A percentile compares a stretch with the other conserved stretches of the same genome.
phyloP scores from a whole-genome alignment of 2,329 filamentous ascomycete species.

The Pseudogymnoascus sp. region DNA sequence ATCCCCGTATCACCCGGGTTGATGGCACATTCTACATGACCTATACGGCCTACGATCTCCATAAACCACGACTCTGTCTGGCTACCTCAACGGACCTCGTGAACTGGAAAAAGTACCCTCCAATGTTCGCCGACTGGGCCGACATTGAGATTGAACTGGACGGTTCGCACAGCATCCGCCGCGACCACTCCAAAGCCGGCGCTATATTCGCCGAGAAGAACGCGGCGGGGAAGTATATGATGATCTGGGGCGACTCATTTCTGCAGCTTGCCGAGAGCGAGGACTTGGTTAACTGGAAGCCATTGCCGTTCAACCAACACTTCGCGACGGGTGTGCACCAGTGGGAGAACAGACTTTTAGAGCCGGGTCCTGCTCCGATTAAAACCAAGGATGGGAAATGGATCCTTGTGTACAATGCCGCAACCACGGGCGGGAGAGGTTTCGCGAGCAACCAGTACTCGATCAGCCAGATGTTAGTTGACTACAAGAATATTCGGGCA shows the following conservation, averaged over 20 bases:
- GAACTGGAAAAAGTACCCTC: constrained; percentile 27
- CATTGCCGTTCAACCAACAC: constrained; percentile 13
- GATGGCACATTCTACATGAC: constrained; percentile 32
- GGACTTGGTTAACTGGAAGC: constrained; percentile 27
- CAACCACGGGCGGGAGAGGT: constrained; percentile 20
- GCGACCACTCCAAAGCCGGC: constrained; percentile 17
- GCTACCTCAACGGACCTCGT: constrained; percentile 31
- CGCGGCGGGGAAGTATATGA: constrained; percentile 25
- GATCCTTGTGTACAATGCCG: constrained; percentile 26
- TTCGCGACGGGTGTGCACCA: constrained; percentile 22
- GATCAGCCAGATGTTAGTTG: constrained; percentile 28
- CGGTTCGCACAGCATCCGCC: constrained; percentile 10
- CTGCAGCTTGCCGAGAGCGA: constrained; percentile 24
- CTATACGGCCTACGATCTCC: constrained; percentile 28
- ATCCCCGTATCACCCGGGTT: constrained; percentile 28
- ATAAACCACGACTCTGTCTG: constrained; percentile 26
- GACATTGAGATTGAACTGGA: constrained; percentile 17
- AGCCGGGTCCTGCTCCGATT: constrained; percentile 26
- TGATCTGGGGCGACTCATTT: constrained; percentile 27
- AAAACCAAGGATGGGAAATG: constrained; percentile 28
- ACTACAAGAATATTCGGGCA: constrained; percentile 19
- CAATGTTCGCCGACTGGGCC: constrained; percentile 20
- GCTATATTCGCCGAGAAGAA: constrained; percentile 24
- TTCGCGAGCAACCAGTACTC: constrained; percentile 24
- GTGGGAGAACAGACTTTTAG: constrained; percentile 28